These are phyloP conservation scores for Colletotrichum liaoningense DNA, from an alignment of 2,329 filamentous ascomycete species.

Conservation along the genomic window DNA sequence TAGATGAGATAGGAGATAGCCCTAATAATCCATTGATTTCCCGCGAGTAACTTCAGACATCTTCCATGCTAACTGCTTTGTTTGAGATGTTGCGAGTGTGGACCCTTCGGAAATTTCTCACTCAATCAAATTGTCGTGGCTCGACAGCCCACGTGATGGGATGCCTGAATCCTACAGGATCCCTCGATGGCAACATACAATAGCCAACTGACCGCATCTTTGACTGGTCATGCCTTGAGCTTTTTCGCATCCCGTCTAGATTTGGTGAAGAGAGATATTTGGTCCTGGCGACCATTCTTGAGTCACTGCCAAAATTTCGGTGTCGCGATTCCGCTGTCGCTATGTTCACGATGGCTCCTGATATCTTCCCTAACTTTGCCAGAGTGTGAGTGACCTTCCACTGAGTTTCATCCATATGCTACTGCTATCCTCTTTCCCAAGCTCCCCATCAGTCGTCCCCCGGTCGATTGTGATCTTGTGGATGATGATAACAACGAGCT, in stretches of 20 bases:
- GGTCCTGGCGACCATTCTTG: not conserved
- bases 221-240: not conserved
- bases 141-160: not conserved
- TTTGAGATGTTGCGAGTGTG: not conserved
- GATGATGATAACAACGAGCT: too few species aligned
- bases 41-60: not conserved
- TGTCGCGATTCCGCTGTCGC: not conserved
- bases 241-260: not conserved
- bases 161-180: slow-evolving; percentile 5
- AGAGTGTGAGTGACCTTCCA: not conserved
- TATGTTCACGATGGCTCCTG: not conserved
- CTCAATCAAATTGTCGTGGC: not conserved
- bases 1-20: not conserved
- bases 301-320: not conserved
- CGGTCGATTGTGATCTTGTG: too few species aligned
- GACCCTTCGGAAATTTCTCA: not conserved
- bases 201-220: not conserved
- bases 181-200: not conserved
- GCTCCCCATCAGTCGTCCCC: too few species aligned
- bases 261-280: too few species aligned
- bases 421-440: not conserved
- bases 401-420: not conserved
- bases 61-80: not conserved
- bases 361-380: slow-evolving; percentile 7
- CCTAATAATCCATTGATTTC: not conserved